Percentiles rank a stretch among this genome's conserved stretches.
Evolutionary conservation across 495 filamentous ascomycete genomes (phyloP).

Genomic region (Neurospora pannonica): DNA sequence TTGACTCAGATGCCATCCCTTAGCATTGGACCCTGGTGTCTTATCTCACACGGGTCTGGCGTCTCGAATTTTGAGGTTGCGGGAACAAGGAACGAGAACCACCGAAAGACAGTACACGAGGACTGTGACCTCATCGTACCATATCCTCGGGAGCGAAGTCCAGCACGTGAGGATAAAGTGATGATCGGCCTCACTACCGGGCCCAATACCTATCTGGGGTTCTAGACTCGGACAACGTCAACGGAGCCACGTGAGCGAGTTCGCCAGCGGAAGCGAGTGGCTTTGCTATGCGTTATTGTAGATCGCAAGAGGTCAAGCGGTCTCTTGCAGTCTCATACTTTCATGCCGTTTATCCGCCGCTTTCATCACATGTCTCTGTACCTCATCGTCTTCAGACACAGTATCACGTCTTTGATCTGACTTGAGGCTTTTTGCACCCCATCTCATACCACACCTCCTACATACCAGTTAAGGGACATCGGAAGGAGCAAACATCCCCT

Average conservation of each 20-base stretch:
- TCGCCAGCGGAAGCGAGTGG: neutral
- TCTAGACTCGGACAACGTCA: neutral
- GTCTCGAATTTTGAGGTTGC: too few species aligned
- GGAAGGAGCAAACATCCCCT: neutral
- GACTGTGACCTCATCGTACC: neutral
- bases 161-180: neutral
- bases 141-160: neutral
- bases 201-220: neutral
- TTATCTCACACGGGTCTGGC: neutral
- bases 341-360: neutral
- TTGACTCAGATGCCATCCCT: neutral
- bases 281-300: neutral
- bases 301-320: neutral
- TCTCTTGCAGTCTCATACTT: neutral
- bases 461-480: neutral
- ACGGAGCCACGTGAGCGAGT: neutral
- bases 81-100: neutral
- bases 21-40: neutral
- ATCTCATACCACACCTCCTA: neutral
- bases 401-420: too few species aligned
- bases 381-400: neutral
- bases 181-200: neutral
- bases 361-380: neutral
- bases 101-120: neutral
- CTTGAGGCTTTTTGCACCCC: neutral